A percentile compares a stretch with the other conserved stretches of the same genome.
These are phyloP conservation scores for Skeletonema potamos DNA, from an alignment of 108 stramenopile genomes.

Conservation along the genomic window DNA sequence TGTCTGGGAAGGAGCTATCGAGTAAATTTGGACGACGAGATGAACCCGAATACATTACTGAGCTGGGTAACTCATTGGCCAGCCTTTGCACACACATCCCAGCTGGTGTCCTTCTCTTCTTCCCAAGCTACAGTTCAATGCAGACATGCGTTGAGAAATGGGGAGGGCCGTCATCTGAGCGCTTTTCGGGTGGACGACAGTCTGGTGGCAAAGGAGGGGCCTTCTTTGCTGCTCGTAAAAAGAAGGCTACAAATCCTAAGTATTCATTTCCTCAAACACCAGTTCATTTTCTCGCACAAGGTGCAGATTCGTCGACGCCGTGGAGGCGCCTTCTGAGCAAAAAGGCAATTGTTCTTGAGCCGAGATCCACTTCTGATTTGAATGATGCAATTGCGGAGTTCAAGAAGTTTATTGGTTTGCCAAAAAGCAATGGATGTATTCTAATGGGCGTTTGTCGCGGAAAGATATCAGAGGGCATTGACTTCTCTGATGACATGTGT, in stretches of 20 bases:
- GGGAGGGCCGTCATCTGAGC: slow-evolving; percentile 66
- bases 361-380: slow-evolving; percentile 73
- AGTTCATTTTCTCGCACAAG: slow-evolving; percentile 30
- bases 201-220: slow-evolving; percentile 23
- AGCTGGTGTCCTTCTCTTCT: slow-evolving; percentile 95
- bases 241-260: slow-evolving; percentile 32
- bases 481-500: slow-evolving; percentile 93
- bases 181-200: slow-evolving; percentile 2
- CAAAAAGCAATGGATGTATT: slow-evolving; percentile 76
- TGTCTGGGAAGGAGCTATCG: slow-evolving; percentile 71
- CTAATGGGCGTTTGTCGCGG: slow-evolving; percentile 97
- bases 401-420: slow-evolving; percentile 72
- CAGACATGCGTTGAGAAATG: slow-evolving; percentile 72
- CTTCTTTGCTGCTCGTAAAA: slow-evolving; percentile 56
- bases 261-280: slow-evolving; percentile 46
- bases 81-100: slow-evolving; percentile 79
- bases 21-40: slow-evolving; percentile 87
- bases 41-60: slow-evolving; percentile 84
- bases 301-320: slow-evolving; percentile 41
- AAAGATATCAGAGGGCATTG: slow-evolving; percentile 86
- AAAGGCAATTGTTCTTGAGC: slow-evolving; percentile 85
- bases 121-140: slow-evolving; percentile 94
- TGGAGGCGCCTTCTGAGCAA: slow-evolving; percentile 73
- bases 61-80: slow-evolving; percentile 90
- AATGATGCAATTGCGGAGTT: slow-evolving; percentile 89